phyloP scores from a whole-genome alignment of 2,329 filamentous ascomycete species.

The Microsporum canis region DNA sequence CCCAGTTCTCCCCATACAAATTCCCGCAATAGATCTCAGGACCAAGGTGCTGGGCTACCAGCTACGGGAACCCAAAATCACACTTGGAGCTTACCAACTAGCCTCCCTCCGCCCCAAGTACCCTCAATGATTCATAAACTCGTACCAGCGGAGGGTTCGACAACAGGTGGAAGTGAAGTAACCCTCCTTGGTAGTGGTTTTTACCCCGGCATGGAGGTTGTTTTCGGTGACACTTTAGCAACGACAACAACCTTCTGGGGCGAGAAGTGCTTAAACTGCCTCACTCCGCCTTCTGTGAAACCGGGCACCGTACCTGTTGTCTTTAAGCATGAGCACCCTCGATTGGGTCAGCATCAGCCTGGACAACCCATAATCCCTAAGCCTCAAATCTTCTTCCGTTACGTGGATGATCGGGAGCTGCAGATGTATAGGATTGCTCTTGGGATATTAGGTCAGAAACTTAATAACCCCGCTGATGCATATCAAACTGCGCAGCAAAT shows the following conservation, averaged over 20 bases:
- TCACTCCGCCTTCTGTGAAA: slow-evolving; percentile 58
- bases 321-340: slow-evolving; percentile 47
- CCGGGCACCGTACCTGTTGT: slow-evolving; percentile 61
- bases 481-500: slow-evolving; percentile 40
- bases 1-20: slow-evolving; percentile 54
- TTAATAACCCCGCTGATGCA: slow-evolving; percentile 37
- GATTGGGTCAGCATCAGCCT: slow-evolving; percentile 37
- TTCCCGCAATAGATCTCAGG: slow-evolving; percentile 28
- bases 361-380: slow-evolving; percentile 36
- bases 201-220: slow-evolving; percentile 66
- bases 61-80: slow-evolving; percentile 39
- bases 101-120: slow-evolving; percentile 41
- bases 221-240: slow-evolving; percentile 62
- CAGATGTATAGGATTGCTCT: slow-evolving; percentile 37
- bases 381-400: slow-evolving; percentile 54
- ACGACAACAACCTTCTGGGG: slow-evolving; percentile 73
- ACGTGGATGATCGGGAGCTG: slow-evolving; percentile 43
- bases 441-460: slow-evolving; percentile 37
- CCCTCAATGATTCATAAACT: slow-evolving; percentile 65
- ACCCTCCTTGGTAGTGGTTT: slow-evolving; percentile 74
- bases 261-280: slow-evolving; percentile 64
- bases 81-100: slow-evolving; percentile 43
- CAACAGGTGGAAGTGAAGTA: slow-evolving; percentile 74
- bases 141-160: slow-evolving; percentile 71
- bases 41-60: slow-evolving; percentile 18